These are phyloP conservation scores for Pseudopithomyces maydicus DNA, from an alignment of 2,329 filamentous ascomycete genomes.

Conservation along the genomic window DNA sequence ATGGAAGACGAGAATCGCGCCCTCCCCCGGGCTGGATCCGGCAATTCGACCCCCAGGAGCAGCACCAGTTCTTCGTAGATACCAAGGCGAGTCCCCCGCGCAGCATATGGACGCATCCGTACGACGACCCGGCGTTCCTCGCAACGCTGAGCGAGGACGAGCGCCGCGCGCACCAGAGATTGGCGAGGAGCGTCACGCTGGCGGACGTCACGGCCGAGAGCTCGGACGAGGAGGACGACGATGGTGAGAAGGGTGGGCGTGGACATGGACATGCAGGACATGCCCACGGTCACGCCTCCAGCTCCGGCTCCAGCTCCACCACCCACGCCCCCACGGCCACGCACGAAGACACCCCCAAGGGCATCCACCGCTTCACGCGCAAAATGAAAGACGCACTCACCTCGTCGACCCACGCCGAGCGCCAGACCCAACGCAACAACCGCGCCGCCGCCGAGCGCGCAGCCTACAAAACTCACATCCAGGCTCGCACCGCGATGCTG, in stretches of 20 bases:
- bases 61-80: slow-evolving; percentile 69
- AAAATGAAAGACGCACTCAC: slow-evolving; percentile 66
- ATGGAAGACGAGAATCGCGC: slow-evolving; percentile 66
- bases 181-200: slow-evolving; percentile 43
- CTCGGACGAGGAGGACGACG: slow-evolving; percentile 35
- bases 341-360: slow-evolving; percentile 27
- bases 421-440: slow-evolving; percentile 51
- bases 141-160: slow-evolving; percentile 54
- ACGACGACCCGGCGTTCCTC: slow-evolving; percentile 63
- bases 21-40: slow-evolving; percentile 64
- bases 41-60: slow-evolving; percentile 57
- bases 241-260: no score
- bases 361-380: slow-evolving; percentile 56
- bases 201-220: slow-evolving; percentile 54
- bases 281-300: no score
- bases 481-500: slow-evolving; percentile 57
- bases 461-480: slow-evolving; percentile 59
- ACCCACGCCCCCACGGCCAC: slow-evolving; percentile 2
- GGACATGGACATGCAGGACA: no score
- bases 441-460: slow-evolving; percentile 57
- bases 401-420: slow-evolving; percentile 60
- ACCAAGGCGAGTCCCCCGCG: slow-evolving; percentile 59
- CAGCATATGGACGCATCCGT: slow-evolving; percentile 66
- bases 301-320: slow-evolving; percentile 16
- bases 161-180: slow-evolving; percentile 52